Evolutionary conservation across 805 yeast genomes (phyloP).

Genomic region (Ogataea saltuana): DNA sequence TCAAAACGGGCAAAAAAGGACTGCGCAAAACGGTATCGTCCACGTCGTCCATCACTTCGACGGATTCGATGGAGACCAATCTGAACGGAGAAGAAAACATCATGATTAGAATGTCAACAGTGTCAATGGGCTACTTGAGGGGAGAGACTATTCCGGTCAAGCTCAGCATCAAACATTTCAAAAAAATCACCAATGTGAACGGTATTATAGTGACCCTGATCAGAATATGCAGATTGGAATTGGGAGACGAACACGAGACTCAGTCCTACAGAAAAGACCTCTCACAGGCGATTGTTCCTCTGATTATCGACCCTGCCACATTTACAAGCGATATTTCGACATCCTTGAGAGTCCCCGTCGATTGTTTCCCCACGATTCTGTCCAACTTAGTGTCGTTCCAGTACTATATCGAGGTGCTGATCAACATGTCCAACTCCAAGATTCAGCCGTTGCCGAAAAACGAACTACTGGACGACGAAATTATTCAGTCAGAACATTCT

Average conservation of each 20-base stretch:
- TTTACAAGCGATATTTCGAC: slow-evolving; percentile 59
- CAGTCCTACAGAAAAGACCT: slow-evolving; percentile 83
- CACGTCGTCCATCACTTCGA: slow-evolving; percentile 42
- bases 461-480: slow-evolving; percentile 27
- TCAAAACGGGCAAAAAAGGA: slow-evolving; percentile 48
- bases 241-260: slow-evolving; percentile 58
- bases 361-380: slow-evolving; percentile 80
- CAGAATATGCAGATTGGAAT: slow-evolving; percentile 70
- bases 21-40: slow-evolving; percentile 41
- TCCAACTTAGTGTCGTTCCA: slow-evolving; percentile 75
- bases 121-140: slow-evolving; percentile 69
- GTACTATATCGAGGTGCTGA: slow-evolving; percentile 78
- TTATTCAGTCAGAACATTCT: slow-evolving; percentile 20
- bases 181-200: slow-evolving; percentile 63
- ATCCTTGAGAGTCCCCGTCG: slow-evolving; percentile 73
- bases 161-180: slow-evolving; percentile 65
- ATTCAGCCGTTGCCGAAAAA: slow-evolving; percentile 19
- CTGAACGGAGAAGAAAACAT: slow-evolving; percentile 15
- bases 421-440: slow-evolving; percentile 67
- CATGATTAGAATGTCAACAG: slow-evolving; percentile 44
- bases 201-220: slow-evolving; percentile 81
- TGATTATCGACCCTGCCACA: slow-evolving; percentile 71
- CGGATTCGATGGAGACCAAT: slow-evolving; percentile 19
- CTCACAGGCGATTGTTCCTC: slow-evolving; percentile 72
- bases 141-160: slow-evolving; percentile 81